A percentile compares a stretch with the other conserved stretches of the same genome.
These are phyloP conservation scores for Leccinum subtestaceum DNA, from an alignment of 768 basidiomycete genomes.

Conservation along the genomic window DNA sequence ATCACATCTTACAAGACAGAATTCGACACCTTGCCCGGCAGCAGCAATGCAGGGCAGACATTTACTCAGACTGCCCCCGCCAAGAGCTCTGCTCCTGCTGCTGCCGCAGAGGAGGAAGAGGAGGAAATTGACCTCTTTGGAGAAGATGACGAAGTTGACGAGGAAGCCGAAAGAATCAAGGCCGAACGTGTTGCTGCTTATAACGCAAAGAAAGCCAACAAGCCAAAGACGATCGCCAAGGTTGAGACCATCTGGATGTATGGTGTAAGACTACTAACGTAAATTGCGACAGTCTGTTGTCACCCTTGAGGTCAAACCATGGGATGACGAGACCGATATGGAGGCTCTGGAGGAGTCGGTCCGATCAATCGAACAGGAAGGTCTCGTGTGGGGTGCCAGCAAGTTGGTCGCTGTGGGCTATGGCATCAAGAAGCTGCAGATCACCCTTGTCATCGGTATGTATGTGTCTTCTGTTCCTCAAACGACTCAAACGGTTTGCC, in stretches of 20 bases:
- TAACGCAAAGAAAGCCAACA: slow-evolving; percentile 88
- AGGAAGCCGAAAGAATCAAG: slow-evolving; percentile 83
- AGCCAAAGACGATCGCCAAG: slow-evolving; percentile 87
- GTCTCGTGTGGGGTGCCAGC: slow-evolving; percentile 94
- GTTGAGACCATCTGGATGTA: slow-evolving; percentile 36
- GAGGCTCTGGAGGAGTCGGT: slow-evolving; percentile 76
- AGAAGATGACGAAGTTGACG: slow-evolving; percentile 78
- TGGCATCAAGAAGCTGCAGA: slow-evolving; percentile 90
- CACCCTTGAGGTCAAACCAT: slow-evolving; percentile 97
- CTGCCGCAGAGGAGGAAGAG: slow-evolving; percentile 45
- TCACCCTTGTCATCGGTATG: slow-evolving; percentile 57
- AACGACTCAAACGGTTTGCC: slow-evolving; percentile 1
- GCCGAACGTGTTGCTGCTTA: slow-evolving; percentile 92
- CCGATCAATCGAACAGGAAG: slow-evolving; percentile 81
- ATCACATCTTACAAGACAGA: slow-evolving; percentile 84
- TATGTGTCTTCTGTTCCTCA: background rate
- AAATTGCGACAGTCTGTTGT: slow-evolving; percentile 80
- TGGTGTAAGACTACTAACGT: slow-evolving; percentile 12
- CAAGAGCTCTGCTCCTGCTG: slow-evolving; percentile 45
- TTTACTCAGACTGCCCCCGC: slow-evolving; percentile 53
- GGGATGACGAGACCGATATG: slow-evolving; percentile 99
- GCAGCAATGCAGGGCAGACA: slow-evolving; percentile 75
- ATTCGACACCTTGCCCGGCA: slow-evolving; percentile 75
- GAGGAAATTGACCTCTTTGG: slow-evolving; percentile 88
- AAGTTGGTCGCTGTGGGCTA: slow-evolving; percentile 92